phyloP scores from a whole-genome alignment of 768 basidiomycete genomes.

The Lactifluus pinguis region DNA sequence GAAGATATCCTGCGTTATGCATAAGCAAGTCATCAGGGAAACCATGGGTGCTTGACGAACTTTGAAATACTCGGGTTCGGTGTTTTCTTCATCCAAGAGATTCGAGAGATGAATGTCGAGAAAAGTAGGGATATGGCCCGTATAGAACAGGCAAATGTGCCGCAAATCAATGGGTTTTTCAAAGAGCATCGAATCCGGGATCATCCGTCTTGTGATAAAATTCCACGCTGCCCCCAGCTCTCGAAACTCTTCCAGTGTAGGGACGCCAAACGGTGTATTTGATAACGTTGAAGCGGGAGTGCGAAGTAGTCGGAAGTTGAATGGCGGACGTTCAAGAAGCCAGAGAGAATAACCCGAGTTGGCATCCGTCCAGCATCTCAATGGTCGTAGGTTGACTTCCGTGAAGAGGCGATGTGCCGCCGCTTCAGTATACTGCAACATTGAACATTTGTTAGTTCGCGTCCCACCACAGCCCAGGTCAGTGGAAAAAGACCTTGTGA shows the following conservation, averaged over 20 bases:
- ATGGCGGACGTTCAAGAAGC: slow-evolving; percentile 82
- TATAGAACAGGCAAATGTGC: slow-evolving; percentile 92
- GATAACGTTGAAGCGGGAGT: slow-evolving; percentile 27
- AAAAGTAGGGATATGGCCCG: slow-evolving; percentile 93
- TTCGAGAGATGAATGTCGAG: slow-evolving; percentile 83
- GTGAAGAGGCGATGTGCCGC: slow-evolving; percentile 67
- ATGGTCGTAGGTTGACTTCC: slow-evolving; percentile 66
- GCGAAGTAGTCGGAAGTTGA: slow-evolving; percentile 59
- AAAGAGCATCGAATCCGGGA: slow-evolving; percentile 75
- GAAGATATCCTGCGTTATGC: slow-evolving; percentile 50
- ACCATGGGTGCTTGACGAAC: slow-evolving; percentile 24
- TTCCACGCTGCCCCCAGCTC: slow-evolving; percentile 88
- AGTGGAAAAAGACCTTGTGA: slow-evolving; percentile 54
- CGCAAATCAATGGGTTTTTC: slow-evolving; percentile 89
- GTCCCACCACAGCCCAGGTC: background rate
- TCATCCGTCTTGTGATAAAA: slow-evolving; percentile 74
- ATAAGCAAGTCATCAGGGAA: background rate
- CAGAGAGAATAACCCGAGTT: slow-evolving; percentile 71
- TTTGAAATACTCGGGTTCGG: slow-evolving; percentile 79
- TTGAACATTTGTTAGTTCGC: background rate
- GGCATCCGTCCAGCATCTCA: slow-evolving; percentile 80
- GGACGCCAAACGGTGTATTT: slow-evolving; percentile 52
- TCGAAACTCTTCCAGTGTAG: slow-evolving; percentile 71
- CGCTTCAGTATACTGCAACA: slow-evolving; percentile 60
- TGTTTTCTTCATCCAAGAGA: slow-evolving; percentile 65